These are phyloP conservation scores for Chaetothyriales sp. DNA, from an alignment of 2,329 filamentous ascomycete genomes.

Conservation along the genomic window DNA sequence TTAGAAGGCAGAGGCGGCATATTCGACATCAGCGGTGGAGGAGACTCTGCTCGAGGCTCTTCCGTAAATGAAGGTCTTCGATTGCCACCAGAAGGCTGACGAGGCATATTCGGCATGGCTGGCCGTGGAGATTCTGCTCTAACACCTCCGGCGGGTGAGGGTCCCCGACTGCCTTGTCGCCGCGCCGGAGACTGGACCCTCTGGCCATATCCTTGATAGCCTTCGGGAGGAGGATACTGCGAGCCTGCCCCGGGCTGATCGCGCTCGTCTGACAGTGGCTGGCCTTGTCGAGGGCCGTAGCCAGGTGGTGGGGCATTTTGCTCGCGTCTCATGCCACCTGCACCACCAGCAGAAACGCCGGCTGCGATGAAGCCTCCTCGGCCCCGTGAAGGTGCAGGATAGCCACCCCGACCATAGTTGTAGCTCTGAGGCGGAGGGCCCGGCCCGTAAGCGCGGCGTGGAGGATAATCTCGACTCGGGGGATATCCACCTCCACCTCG, in stretches of 20 bases:
- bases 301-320: constrained; percentile 33
- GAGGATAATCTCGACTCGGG: constrained; percentile 15
- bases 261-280: constrained; percentile 16
- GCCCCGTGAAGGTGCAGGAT: constrained; percentile 18
- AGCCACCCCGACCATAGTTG: constrained; percentile 30
- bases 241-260: background rate
- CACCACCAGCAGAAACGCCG: constrained; percentile 16
- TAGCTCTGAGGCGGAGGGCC: constrained; percentile 22
- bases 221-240: constrained; percentile 26
- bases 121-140: constrained; percentile 40
- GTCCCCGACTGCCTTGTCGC: constrained; percentile 17
- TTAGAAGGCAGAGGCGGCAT: background rate
- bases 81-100: constrained; percentile 2
- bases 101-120: constrained; percentile 29
- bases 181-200: constrained; percentile 28
- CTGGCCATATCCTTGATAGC: constrained; percentile 48
- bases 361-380: constrained; percentile 27
- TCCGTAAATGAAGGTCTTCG: constrained; percentile 23
- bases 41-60: constrained; percentile 40
- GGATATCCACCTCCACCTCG: constrained; percentile 44
- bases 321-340: constrained; percentile 26
- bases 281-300: constrained; percentile 23
- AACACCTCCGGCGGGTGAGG: constrained; percentile 28
- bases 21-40: constrained; percentile 36
- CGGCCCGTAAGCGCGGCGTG: constrained; percentile 23